Conservation (phyloP, 2,329 filamentous ascomycete species). For the Aspergillus japonicus region DNA sequence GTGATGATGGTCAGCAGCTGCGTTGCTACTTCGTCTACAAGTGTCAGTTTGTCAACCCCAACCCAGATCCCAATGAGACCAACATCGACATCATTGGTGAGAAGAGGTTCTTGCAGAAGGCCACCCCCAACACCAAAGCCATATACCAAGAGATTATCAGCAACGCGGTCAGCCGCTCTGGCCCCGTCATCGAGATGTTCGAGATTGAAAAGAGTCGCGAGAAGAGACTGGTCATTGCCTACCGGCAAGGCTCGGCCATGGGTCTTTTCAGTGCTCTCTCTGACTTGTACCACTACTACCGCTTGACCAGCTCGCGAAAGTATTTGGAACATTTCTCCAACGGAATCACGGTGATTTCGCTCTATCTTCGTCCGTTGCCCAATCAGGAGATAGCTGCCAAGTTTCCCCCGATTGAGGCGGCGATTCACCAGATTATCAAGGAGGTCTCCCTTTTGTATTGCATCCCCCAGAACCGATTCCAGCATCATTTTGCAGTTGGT, state of each 20-base stretch:
- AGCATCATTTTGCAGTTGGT: slow-evolving; percentile 80
- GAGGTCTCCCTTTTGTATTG: slow-evolving; percentile 97
- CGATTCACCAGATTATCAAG: slow-evolving; percentile 98
- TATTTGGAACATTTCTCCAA: slow-evolving; percentile 99
- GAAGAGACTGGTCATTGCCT: slow-evolving; percentile 91
- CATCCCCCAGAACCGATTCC: slow-evolving; percentile 95
- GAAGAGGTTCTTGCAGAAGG: slow-evolving; percentile 91
- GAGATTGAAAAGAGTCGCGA: slow-evolving; percentile 89
- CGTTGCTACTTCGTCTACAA: slow-evolving; percentile 99
- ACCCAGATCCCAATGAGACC: slow-evolving; percentile 74
- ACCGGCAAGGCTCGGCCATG: slow-evolving; percentile 86
- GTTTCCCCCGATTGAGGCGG: slow-evolving; percentile 81
- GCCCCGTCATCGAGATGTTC: slow-evolving; percentile 96
- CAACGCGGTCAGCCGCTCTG: slow-evolving; percentile 77
- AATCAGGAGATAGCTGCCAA: slow-evolving; percentile 55
- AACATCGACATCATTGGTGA: slow-evolving; percentile 89
- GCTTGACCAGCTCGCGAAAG: slow-evolving; percentile 91
- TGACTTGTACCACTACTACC: slow-evolving; percentile 98
- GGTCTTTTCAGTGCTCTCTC: slow-evolving; percentile 94
- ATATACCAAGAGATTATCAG: slow-evolving; percentile 94
- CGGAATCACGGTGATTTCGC: slow-evolving; percentile 93
- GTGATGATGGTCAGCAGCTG: slow-evolving; percentile 74
- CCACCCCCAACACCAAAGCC: slow-evolving; percentile 89
- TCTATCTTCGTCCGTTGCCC: slow-evolving; percentile 79
- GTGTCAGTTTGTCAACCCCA: slow-evolving; percentile 79